Evolutionary conservation across 2,329 filamentous ascomycete genomes (phyloP).

Genomic region (Achaetomium macrosporum): DNA sequence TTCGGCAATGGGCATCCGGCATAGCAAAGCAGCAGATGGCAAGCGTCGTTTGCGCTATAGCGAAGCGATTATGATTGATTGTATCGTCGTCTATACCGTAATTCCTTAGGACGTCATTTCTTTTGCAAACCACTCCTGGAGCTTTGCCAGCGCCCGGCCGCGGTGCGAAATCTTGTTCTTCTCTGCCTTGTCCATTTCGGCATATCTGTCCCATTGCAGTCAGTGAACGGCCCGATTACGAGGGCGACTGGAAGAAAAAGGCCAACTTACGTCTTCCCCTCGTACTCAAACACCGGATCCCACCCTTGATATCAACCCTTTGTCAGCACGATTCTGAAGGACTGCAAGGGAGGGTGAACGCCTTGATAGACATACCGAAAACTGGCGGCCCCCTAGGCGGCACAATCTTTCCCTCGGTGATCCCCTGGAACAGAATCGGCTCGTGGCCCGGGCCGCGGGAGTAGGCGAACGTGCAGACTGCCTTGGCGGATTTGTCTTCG

Average conservation of each 20-base stretch:
- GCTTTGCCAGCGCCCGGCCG: conserved; percentile 76
- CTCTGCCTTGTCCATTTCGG: conserved; percentile 83
- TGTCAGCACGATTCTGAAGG: too few relatives aligned
- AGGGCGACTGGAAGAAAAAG: not conserved
- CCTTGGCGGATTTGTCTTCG: conserved; percentile 83
- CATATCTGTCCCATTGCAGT: conserved; percentile 52
- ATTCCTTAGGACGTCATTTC: conserved; percentile 24
- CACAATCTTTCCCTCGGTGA: conserved; percentile 81
- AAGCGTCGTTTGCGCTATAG: not conserved
- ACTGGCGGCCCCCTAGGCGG: conserved; percentile 69
- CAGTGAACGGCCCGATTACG: not conserved
- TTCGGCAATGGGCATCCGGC: not conserved
- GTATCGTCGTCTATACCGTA: not conserved
- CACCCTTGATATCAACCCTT: conserved; percentile 51
- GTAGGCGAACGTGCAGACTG: conserved; percentile 94
- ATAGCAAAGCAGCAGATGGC: not conserved
- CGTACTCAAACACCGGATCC: conserved; percentile 94
- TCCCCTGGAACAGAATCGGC: conserved; percentile 83
- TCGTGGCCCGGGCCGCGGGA: conserved; percentile 78
- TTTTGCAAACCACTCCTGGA: conserved; percentile 71
- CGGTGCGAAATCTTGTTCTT: conserved; percentile 96
- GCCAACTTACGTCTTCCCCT: conserved; percentile 65
- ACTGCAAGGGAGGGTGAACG: not conserved
- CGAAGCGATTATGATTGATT: not conserved
- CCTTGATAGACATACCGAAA: conserved; percentile 61